Base-by-base conservation (phyloP, 1,284 basidiomycete genomes). In the Volvariella volvacea region DNA sequence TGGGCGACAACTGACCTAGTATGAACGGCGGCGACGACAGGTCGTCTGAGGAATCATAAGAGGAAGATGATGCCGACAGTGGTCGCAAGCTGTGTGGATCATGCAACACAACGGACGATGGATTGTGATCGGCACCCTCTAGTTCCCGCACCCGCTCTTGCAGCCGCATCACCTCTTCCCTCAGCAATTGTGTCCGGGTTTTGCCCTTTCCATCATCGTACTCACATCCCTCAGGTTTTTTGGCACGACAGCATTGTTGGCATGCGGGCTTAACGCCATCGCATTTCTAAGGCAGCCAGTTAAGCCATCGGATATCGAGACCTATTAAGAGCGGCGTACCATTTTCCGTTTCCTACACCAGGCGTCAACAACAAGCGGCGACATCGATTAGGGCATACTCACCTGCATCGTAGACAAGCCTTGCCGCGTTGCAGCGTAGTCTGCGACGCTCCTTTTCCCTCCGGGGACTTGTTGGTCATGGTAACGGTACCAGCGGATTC, bases 301-400 rank as follows among this genome's bases (percentile, higher is more conserved):
- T 42, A 32, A 39, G 46, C 51, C 39, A 52, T 28, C 32, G 46
- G 45, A 44, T 41, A 25, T 20, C 32, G 25, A 36, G 45, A n/a
- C 43, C 42, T 43, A 30, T n/a, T 25, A 33, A 42, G 52, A 62
- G 49, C 33, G 32, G 48, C 48, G 43, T 52, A 85, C 84, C 83
- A 88, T 86, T 64, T 88, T 88, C 50, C 85, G 75, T 64, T 87
- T 84, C 62, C 84, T 83, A 45, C 48, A 30, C 46, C 52, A 50
- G 38, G 39, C 32, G 39, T 43, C 41, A 46, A 34, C 38, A 21
- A 42, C 25, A 12, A 12, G 12, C 25, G 12, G 12, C 6, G 25
- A 28, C 25, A 12, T 28, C 6, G 37, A 34, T 20, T 25, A 43
- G 17, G 45, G 45, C 47, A 44, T 30, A 65, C 68, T 42, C 44